Conservation (phyloP, 768 basidiomycete genomes). For the Sarcodon sp. region DNA sequence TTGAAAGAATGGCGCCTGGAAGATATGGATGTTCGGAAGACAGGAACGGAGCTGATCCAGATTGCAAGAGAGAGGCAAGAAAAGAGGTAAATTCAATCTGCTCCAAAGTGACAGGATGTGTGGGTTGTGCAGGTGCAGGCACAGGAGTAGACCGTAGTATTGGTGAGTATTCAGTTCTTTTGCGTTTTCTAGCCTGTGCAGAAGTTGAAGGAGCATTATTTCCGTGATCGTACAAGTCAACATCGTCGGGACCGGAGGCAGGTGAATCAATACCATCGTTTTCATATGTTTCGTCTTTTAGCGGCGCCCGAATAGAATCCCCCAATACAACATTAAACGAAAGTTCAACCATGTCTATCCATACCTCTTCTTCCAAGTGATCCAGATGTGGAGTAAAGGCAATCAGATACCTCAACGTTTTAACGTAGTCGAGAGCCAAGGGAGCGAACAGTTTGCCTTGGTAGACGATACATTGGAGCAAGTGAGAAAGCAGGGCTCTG, state of each 20-base stretch:
- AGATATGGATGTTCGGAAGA: conserved; percentile 25
- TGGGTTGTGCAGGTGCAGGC: conserved; percentile 10
- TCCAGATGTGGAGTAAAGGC: conserved; percentile 68
- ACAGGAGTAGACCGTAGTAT: conserved; percentile 2
- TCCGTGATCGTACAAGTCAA: conserved; percentile 19
- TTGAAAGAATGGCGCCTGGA: conserved; percentile 41
- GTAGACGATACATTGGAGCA: conserved; percentile 45
- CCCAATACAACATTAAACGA: conserved; percentile 71
- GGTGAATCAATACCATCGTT: conserved; percentile 12
- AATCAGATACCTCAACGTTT: conserved; percentile 56
- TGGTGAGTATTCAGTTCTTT: conserved; percentile 3
- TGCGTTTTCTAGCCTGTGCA: background rate
- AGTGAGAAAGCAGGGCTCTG: conserved; percentile 47
- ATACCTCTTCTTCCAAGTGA: conserved; percentile 46
- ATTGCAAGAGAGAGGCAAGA: conserved; percentile 45
- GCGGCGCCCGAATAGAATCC: conserved; percentile 28
- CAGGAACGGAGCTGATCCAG: conserved; percentile 46
- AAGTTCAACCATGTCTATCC: conserved; percentile 58
- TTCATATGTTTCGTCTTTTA: conserved; percentile 19
- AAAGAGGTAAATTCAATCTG: conserved; percentile 64
- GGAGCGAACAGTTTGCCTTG: conserved; percentile 41
- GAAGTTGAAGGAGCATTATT: conserved; percentile 4
- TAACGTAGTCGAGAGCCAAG: conserved; percentile 71
- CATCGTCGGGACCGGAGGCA: conserved; percentile 17
- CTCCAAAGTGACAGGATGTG: conserved; percentile 29